A percentile compares a stretch with the other conserved stretches of the same genome.
phyloP scores from a whole-genome alignment of 352 stramenopile genomes.

The Phytophthora pinifolia region DNA sequence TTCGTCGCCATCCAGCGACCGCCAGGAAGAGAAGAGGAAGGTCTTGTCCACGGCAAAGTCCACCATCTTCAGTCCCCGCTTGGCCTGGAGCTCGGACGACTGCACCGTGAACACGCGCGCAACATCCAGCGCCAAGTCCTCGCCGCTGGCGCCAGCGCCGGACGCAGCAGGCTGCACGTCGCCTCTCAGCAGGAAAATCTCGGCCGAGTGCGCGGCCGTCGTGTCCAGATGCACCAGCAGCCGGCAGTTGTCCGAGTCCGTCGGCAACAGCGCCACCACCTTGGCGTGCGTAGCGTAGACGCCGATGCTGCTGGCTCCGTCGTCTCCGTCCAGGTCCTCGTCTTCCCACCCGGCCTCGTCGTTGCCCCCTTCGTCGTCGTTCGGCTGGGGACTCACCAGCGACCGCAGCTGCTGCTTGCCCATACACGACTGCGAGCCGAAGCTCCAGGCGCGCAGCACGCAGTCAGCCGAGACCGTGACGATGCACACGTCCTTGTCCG shows the following conservation, averaged over 20 bases:
- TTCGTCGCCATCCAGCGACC: slow-evolving; percentile 55
- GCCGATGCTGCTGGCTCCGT: slow-evolving; percentile 18
- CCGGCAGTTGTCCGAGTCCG: slow-evolving; percentile 58
- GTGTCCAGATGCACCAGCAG: slow-evolving; percentile 71
- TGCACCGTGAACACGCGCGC: slow-evolving; percentile 59
- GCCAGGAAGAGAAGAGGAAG: slow-evolving; percentile 72
- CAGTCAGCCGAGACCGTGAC: slow-evolving; percentile 71
- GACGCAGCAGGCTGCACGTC: slow-evolving; percentile 41
- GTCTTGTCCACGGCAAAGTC: slow-evolving; percentile 74
- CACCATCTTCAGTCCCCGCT: slow-evolving; percentile 62
- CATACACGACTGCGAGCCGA: slow-evolving; percentile 58
- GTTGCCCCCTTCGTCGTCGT: no score
- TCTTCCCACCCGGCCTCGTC: slow-evolving; percentile 37
- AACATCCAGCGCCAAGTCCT: slow-evolving; percentile 47
- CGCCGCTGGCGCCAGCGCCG: slow-evolving; percentile 21
- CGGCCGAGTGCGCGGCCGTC: slow-evolving; percentile 46
- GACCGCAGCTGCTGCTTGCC: slow-evolving; percentile 59
- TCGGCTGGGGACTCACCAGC: slow-evolving; percentile 22
- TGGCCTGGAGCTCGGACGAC: slow-evolving; percentile 11
- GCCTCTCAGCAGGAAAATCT: slow-evolving; percentile 63
- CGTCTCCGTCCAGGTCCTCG: slow-evolving; percentile 34
- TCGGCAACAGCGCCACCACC: slow-evolving; percentile 53
- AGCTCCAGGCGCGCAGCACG: slow-evolving; percentile 69
- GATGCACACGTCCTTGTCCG: slow-evolving; percentile 57
- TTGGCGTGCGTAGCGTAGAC: slow-evolving; percentile 57